Conservation (phyloP, 2,329 filamentous ascomycete genomes). For the Penicillium olsonii region DNA sequence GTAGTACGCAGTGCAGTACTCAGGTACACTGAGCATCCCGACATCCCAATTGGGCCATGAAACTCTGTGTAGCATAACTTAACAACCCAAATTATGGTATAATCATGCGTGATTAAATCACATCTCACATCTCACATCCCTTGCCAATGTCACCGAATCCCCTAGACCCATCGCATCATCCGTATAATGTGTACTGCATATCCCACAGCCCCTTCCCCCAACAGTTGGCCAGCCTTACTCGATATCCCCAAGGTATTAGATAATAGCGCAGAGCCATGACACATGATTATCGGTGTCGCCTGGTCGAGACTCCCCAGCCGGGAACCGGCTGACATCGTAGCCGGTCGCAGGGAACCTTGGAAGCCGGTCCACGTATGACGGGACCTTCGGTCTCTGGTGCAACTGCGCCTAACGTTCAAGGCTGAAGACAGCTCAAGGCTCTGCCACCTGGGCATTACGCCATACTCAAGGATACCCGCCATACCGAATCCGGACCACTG, state of each 20-base stretch:
- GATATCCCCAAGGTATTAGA: conserved; percentile 15
- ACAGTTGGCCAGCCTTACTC: neutral
- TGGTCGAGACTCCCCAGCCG: conserved; percentile 21
- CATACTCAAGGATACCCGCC: no score
- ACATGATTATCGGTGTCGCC: conserved; percentile 18
- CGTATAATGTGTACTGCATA: no score
- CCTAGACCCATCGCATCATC: neutral
- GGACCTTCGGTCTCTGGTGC: no score
- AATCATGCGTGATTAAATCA: conserved; percentile 4
- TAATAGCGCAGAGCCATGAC: conserved; percentile 23
- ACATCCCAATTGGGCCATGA: conserved; percentile 4
- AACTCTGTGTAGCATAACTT: neutral
- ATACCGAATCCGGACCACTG: no score
- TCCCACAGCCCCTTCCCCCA: neutral
- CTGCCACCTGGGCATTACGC: no score
- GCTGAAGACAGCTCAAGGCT: no score
- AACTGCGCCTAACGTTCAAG: no score
- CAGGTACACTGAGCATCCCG: conserved; percentile 1
- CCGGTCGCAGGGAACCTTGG: neutral
- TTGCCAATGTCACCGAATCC: neutral
- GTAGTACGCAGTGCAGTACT: no score
- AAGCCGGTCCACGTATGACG: no score
- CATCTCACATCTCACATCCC: neutral
- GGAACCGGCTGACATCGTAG: conserved; percentile 1
- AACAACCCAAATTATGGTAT: neutral